Evolutionary conservation across 2,329 filamentous ascomycete genomes (phyloP).

Genomic region (Pseudocercospora crystallina): DNA sequence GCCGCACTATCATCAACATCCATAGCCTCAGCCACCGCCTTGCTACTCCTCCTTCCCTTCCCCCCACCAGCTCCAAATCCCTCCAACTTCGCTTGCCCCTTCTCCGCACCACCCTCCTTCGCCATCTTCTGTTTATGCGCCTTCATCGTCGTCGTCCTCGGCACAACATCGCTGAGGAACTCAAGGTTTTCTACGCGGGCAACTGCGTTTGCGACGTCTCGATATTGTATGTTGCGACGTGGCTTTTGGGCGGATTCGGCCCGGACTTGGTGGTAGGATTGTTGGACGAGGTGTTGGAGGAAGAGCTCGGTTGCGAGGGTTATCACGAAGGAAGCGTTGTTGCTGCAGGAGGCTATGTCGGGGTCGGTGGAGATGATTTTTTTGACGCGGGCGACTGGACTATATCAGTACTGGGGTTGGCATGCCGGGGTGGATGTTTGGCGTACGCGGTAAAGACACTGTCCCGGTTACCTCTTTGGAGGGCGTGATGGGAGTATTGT

Average conservation of each 20-base stretch:
- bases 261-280: constrained; percentile 84
- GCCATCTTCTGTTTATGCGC: constrained; percentile 64
- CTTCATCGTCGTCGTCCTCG: constrained; percentile 79
- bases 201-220: constrained; percentile 84
- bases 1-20: too few relatives aligned
- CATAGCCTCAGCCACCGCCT: too few relatives aligned
- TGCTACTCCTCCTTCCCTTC: too few relatives aligned
- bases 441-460: constrained; percentile 79
- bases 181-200: constrained; percentile 89
- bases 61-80: too few relatives aligned
- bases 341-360: constrained; percentile 82
- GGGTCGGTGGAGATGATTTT: constrained; percentile 90
- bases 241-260: constrained; percentile 75
- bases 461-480: constrained; percentile 81
- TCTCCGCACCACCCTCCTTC: constrained; percentile 21
- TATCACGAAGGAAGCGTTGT: constrained; percentile 91
- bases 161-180: constrained; percentile 88
- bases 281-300: constrained; percentile 83
- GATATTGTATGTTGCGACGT: constrained; percentile 90
- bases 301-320: constrained; percentile 95
- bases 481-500: constrained; percentile 78
- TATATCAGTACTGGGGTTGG: not conserved
- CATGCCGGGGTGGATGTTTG: not conserved
- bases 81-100: too few relatives aligned
- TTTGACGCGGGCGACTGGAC: constrained; percentile 84